phyloP scores from a whole-genome alignment of 2,329 filamentous ascomycete genomes.

The Gaeumannomyces sp. region DNA sequence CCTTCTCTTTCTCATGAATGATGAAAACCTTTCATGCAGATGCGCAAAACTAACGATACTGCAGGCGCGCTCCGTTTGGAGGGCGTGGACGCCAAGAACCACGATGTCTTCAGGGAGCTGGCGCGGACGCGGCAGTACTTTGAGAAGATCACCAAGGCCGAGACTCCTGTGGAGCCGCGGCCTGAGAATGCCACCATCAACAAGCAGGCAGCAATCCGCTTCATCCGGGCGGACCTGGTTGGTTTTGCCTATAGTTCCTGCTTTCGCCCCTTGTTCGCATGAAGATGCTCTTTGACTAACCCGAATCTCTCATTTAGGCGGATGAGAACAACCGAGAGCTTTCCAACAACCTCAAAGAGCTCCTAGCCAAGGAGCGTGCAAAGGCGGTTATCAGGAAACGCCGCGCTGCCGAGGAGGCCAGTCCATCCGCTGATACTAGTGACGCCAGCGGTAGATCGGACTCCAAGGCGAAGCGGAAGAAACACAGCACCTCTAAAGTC shows the following conservation, averaged over 20 bases:
- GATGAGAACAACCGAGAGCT: slow-evolving; percentile 50
- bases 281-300: neutral
- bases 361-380: slow-evolving; percentile 50
- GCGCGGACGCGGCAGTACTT: slow-evolving; percentile 87
- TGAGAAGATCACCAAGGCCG: slow-evolving; percentile 76
- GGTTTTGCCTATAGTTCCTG: slow-evolving; percentile 20
- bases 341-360: slow-evolving; percentile 46
- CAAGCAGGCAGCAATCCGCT: slow-evolving; percentile 70
- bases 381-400: slow-evolving; percentile 42
- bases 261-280: neutral
- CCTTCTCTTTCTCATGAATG: neutral
- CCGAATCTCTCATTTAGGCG: slow-evolving; percentile 26
- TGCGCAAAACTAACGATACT: slow-evolving; percentile 13
- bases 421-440: slow-evolving; percentile 4
- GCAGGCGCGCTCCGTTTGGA: slow-evolving; percentile 71
- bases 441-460: slow-evolving; percentile 7
- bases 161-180: slow-evolving; percentile 49
- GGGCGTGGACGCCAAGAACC: slow-evolving; percentile 73
- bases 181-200: slow-evolving; percentile 48
- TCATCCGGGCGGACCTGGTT: slow-evolving; percentile 77
- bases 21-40: neutral
- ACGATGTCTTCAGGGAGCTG: slow-evolving; percentile 80
- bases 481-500: slow-evolving; percentile 5
- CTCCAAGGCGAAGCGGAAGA: slow-evolving; percentile 10
- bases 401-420: slow-evolving; percentile 20